A percentile compares a stretch with the other conserved stretches of the same genome.
Conservation (phyloP, 2,329 filamentous ascomycete genomes). For the Pyrenochaeta sp. region DNA sequence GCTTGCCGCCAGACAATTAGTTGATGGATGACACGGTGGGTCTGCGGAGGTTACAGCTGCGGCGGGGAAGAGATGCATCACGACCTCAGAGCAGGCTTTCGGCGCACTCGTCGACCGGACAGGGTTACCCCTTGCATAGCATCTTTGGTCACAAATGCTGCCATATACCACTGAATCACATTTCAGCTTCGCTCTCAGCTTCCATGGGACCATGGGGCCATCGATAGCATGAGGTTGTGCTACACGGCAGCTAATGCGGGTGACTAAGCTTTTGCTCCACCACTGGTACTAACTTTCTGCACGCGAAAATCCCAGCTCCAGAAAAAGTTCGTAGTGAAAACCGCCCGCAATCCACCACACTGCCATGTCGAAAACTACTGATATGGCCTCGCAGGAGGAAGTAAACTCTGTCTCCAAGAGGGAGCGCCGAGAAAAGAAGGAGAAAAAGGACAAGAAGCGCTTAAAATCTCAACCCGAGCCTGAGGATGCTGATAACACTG, state of each 20-base stretch:
- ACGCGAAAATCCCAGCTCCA: slow-evolving; percentile 25
- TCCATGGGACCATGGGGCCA: not conserved
- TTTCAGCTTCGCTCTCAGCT: too few species aligned
- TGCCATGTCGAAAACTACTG: slow-evolving; percentile 21
- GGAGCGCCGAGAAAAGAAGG: slow-evolving; percentile 36
- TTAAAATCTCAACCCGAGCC: slow-evolving; percentile 26
- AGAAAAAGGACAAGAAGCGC: slow-evolving; percentile 35
- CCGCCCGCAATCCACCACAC: not conserved
- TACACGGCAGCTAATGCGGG: not conserved
- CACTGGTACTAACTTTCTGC: slow-evolving; percentile 4
- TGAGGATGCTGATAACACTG: slow-evolving; percentile 20
- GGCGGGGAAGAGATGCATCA: not conserved
- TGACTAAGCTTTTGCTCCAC: slow-evolving; percentile 26
- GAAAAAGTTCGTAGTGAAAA: slow-evolving; percentile 23
- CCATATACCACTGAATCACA: too few species aligned
- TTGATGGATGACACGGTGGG: not conserved
- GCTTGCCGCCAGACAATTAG: not conserved
- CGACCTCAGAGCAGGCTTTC: not conserved
- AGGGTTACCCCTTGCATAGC: too few species aligned
- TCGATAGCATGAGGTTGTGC: not conserved
- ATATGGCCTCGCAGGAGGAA: slow-evolving; percentile 18
- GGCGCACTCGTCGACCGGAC: too few species aligned
- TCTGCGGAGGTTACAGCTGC: not conserved
- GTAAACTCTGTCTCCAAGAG: slow-evolving; percentile 22
- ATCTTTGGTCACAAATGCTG: too few species aligned